Percentiles rank a stretch among this genome's conserved stretches.
Evolutionary conservation across 164 flowering plant species (phyloP).

Genomic region (Liriodendron chinense): DNA sequence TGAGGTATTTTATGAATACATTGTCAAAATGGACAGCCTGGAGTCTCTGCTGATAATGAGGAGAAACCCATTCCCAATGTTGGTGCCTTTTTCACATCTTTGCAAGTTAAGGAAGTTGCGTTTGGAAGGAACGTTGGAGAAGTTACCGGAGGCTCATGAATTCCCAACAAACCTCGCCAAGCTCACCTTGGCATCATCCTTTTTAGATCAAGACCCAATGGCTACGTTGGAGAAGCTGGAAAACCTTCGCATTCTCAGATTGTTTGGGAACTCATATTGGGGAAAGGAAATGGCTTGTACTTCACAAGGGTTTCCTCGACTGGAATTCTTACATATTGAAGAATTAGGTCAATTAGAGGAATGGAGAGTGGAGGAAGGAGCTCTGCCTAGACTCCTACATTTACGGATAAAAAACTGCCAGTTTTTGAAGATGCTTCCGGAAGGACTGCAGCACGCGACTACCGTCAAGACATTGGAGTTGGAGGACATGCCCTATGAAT

Average conservation of each 20-base stretch:
- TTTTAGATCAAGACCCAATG: conserved; percentile 11
- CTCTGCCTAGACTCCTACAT: conserved; percentile 6
- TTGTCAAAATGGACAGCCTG: not conserved
- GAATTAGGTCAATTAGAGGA: not conserved
- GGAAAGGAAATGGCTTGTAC: conserved; percentile 9
- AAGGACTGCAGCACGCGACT: conserved; percentile 2
- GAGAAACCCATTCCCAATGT: no score
- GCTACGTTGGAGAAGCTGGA: conserved; percentile 11
- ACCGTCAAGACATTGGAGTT: conserved; percentile 2
- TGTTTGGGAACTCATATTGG: not conserved
- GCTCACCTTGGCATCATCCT: not conserved
- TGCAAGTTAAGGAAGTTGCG: not conserved
- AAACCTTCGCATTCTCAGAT: conserved; percentile 2
- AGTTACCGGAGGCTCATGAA: not conserved
- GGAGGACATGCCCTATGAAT: not conserved
- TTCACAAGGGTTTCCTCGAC: conserved; percentile 1
- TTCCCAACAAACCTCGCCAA: conserved; percentile 5
- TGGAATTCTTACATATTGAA: not conserved
- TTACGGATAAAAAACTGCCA: conserved; percentile 2
- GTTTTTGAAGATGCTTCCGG: not conserved
- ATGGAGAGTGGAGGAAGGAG: conserved; percentile 8
- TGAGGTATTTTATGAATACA: not conserved
- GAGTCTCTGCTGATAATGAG: not conserved
- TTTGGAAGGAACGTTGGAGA: not conserved
- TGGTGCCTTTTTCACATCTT: not conserved